phyloP scores from a whole-genome alignment of 1,284 basidiomycete genomes.

The Cryptococcus sp. region DNA sequence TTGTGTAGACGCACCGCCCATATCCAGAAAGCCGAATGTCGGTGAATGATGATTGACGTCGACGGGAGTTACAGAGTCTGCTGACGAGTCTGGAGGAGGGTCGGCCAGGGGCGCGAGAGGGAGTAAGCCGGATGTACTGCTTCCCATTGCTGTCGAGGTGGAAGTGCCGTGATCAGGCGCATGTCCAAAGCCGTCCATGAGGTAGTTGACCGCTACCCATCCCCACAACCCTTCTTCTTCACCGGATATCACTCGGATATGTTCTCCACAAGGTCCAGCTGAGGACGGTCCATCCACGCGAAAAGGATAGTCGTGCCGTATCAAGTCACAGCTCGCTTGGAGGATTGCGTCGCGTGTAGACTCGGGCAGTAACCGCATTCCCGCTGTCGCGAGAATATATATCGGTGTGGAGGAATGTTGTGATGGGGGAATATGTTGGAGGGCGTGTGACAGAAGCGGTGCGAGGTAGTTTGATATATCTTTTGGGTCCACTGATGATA shows the following conservation, averaged over 20 bases:
- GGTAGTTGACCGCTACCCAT: constrained; percentile 98
- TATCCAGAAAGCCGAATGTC: constrained; percentile 97
- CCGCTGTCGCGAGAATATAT: constrained; percentile 93
- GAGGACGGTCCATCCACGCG: constrained; percentile 56
- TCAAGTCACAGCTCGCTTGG: constrained; percentile 71
- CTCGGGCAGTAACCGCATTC: constrained; percentile 84
- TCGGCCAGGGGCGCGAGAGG: constrained; percentile 43
- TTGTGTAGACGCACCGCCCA: constrained; percentile 98
- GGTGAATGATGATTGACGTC: constrained; percentile 58
- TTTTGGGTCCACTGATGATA: constrained; percentile 75
- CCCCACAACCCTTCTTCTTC: constrained; percentile 98
- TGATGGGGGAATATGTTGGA: constrained; percentile 79
- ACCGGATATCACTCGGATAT: constrained; percentile 91
- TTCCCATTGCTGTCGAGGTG: constrained; percentile 12
- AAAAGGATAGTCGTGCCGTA: constrained; percentile 65
- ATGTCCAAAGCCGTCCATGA: constrained; percentile 92
- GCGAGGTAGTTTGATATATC: constrained; percentile 73
- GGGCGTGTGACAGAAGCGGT: constrained; percentile 81
- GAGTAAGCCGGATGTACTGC: constrained; percentile 25
- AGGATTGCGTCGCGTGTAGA: constrained; percentile 73
- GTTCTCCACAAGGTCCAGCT: constrained; percentile 78
- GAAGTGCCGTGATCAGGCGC: constrained; percentile 29
- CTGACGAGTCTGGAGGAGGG: constrained; percentile 32
- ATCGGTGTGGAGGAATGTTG: constrained; percentile 81
- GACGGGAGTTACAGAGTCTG: constrained; percentile 43